Percentiles rank a stretch among this genome's conserved stretches.
phyloP scores from a whole-genome alignment of 441 rosid species.

The Populus trichocarpa region DNA sequence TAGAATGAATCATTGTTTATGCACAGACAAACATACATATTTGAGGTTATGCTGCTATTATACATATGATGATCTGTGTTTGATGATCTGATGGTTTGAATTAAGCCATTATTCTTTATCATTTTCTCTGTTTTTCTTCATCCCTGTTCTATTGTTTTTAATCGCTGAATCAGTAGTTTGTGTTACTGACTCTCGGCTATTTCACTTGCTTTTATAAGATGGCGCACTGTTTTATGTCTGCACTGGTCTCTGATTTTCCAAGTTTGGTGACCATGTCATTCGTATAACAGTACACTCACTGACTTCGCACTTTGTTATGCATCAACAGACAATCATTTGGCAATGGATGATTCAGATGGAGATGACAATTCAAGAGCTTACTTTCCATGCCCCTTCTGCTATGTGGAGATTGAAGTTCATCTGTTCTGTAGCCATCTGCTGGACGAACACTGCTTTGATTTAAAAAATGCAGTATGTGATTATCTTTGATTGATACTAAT shows the following conservation, averaged over 20 bases:
- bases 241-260: background rate
- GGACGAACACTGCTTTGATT: constrained; percentile 64
- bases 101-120: background rate
- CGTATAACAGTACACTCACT: background rate
- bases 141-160: background rate
- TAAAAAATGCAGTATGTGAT: constrained; percentile 52
- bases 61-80: background rate
- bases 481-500: background rate
- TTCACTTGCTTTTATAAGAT: background rate
- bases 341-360: constrained; percentile 43
- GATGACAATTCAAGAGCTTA: constrained; percentile 50
- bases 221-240: background rate
- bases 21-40: background rate
- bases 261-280: constrained; percentile 7
- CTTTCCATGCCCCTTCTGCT: constrained; percentile 66
- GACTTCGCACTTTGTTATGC: constrained; percentile 9
- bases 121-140: background rate
- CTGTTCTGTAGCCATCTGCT: constrained; percentile 49
- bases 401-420: constrained; percentile 45
- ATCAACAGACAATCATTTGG: constrained; percentile 33
- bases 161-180: background rate
- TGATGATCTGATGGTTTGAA: background rate
- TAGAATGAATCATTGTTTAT: background rate
- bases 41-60: background rate
- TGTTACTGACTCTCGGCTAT: background rate